phyloP scores from a whole-genome alignment of 768 basidiomycete genomes.

The Boletus insuetus region DNA sequence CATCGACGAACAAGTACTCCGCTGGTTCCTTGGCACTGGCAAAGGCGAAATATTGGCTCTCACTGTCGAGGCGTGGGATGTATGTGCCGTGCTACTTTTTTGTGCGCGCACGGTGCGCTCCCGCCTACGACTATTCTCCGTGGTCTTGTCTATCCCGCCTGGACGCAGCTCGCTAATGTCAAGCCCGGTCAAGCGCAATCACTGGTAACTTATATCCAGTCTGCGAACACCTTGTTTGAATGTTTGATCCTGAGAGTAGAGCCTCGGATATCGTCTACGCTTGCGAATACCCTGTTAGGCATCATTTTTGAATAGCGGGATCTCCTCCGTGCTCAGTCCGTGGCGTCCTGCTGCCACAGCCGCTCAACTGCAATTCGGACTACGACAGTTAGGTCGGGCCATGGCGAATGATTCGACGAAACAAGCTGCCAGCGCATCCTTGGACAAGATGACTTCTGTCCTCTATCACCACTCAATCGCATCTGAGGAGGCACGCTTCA shows the following conservation, averaged over 20 bases:
- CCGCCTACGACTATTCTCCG: constrained; percentile 69
- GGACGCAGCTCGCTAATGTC: constrained; percentile 54
- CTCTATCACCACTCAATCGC: constrained; percentile 73
- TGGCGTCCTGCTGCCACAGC: constrained; percentile 84
- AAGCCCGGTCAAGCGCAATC: constrained; percentile 37
- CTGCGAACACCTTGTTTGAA: constrained; percentile 63
- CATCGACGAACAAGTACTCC: constrained; percentile 65
- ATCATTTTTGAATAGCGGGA: constrained; percentile 65
- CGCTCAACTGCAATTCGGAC: constrained; percentile 72
- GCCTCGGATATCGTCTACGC: constrained; percentile 35
- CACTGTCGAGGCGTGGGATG: constrained; percentile 62
- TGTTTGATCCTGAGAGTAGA: too few species aligned
- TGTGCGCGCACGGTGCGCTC: constrained; percentile 65
- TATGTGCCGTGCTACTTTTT: constrained; percentile 59
- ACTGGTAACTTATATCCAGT: constrained; percentile 52
- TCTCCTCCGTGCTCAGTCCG: constrained; percentile 69
- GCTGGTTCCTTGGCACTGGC: constrained; percentile 72
- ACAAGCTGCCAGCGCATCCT: constrained; percentile 53
- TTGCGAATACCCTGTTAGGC: constrained; percentile 56
- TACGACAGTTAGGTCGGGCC: constrained; percentile 70
- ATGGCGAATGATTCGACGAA: constrained; percentile 53
- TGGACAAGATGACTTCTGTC: constrained; percentile 64
- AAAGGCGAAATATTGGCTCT: constrained; percentile 60
- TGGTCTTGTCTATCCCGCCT: constrained; percentile 78
- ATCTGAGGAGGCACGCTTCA: constrained; percentile 77